These are phyloP conservation scores for Ustilago lituana DNA, from an alignment of 1,284 basidiomycete genomes.

Conservation along the genomic window DNA sequence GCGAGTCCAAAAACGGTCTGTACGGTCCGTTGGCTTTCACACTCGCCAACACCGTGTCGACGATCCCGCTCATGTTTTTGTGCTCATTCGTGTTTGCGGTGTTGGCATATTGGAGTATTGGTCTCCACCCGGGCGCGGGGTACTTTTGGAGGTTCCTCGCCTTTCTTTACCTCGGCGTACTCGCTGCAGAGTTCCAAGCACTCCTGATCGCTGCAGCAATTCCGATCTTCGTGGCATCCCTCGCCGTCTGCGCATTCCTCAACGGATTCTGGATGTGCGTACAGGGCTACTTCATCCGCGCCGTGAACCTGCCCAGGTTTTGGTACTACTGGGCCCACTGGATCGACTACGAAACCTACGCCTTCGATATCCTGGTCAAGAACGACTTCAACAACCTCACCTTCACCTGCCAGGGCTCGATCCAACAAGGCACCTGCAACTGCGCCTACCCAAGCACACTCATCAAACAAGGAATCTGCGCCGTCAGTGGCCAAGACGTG, in stretches of 20 bases:
- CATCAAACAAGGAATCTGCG: conserved; percentile 21
- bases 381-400: conserved; percentile 72
- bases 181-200: conserved; percentile 73
- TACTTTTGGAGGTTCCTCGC: conserved; percentile 73
- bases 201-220: conserved; percentile 72
- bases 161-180: conserved; percentile 73
- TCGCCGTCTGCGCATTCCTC: conserved; percentile 73
- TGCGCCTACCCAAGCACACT: conserved; percentile 31
- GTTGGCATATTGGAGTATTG: conserved; percentile 68
- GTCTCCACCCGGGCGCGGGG: conserved; percentile 71
- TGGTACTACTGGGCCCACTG: conserved; percentile 74
- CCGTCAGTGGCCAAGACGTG: conserved; percentile 34
- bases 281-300: conserved; percentile 68
- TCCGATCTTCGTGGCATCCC: conserved; percentile 74
- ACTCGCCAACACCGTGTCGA: conserved; percentile 65
- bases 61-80: conserved; percentile 67
- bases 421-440: conserved; percentile 46
- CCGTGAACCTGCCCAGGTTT: conserved; percentile 72
- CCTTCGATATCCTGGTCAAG: conserved; percentile 69
- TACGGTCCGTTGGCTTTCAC: conserved; percentile 61
- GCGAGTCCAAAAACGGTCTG: conserved; percentile 67
- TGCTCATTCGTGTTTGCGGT: conserved; percentile 61
- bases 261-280: conserved; percentile 76
- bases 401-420: conserved; percentile 69
- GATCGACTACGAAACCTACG: conserved; percentile 69